A percentile compares a stretch with the other conserved stretches of the same genome.
Conservation (phyloP, 805 yeast species). For the Diddensiella transvaalensis region DNA sequence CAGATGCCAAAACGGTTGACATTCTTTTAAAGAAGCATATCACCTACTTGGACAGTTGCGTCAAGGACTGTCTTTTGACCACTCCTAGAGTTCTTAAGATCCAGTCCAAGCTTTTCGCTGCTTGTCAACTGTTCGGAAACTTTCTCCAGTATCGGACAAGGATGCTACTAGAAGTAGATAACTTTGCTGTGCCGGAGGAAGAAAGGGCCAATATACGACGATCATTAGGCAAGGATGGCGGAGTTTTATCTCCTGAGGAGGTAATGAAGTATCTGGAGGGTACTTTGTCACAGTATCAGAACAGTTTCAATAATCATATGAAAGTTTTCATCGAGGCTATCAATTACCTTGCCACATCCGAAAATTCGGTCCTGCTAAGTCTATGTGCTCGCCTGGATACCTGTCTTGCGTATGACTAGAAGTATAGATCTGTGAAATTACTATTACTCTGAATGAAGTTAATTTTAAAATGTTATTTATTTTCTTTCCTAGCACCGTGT, state of each 20-base stretch:
- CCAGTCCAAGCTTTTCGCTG: constrained; percentile 41
- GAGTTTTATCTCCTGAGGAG: constrained; percentile 23
- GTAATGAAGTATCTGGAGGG: constrained; percentile 28
- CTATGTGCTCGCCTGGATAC: constrained; percentile 39
- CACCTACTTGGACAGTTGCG: constrained; percentile 55
- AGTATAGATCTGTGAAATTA: background rate
- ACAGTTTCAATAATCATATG: constrained; percentile 40
- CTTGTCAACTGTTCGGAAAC: constrained; percentile 28
- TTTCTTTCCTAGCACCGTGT: background rate
- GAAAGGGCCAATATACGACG: constrained; percentile 16
- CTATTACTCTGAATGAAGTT: background rate
- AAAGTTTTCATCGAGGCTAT: constrained; percentile 41
- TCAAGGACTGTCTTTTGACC: constrained; percentile 66
- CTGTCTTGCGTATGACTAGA: background rate
- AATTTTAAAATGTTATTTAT: background rate
- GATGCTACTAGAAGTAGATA: constrained; percentile 29
- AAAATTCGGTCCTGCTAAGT: constrained; percentile 40
- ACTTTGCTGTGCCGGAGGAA: constrained; percentile 20
- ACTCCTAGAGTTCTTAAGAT: constrained; percentile 49
- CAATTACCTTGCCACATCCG: constrained; percentile 42
- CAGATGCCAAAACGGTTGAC: constrained; percentile 39
- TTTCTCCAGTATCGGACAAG: constrained; percentile 24
- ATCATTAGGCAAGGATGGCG: constrained; percentile 21
- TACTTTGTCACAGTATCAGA: constrained; percentile 31
- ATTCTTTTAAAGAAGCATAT: constrained; percentile 46